Percentiles rank a stretch among this genome's conserved stretches.
phyloP scores from a whole-genome alignment of 2,329 filamentous ascomycete genomes.

The Parafenestella ontariensis region DNA sequence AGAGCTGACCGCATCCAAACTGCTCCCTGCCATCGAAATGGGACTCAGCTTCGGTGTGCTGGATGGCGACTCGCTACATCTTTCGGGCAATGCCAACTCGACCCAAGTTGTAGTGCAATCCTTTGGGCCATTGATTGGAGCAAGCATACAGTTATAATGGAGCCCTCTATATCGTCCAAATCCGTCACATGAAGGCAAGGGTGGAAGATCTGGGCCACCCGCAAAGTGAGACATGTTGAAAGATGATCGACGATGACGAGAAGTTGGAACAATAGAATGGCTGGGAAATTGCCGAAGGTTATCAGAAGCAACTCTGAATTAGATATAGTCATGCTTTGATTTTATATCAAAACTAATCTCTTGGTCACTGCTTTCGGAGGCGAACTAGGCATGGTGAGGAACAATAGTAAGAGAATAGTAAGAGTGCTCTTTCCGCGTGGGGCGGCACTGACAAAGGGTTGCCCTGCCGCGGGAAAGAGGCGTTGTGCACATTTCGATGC shows the following conservation, averaged over 20 bases:
- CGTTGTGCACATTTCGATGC: not conserved
- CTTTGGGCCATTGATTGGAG: not conserved
- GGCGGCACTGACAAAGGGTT: not conserved
- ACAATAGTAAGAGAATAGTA: conserved; percentile 1
- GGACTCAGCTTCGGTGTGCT: not conserved
- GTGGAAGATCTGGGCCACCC: not conserved
- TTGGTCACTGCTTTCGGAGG: no score
- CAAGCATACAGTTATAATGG: not conserved
- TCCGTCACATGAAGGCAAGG: not conserved
- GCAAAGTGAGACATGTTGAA: not conserved
- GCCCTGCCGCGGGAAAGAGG: not conserved
- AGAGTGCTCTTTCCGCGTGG: not conserved
- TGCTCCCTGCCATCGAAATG: not conserved
- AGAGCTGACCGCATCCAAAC: not conserved
- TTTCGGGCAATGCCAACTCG: not conserved
- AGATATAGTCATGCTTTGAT: not conserved
- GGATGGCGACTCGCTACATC: not conserved
- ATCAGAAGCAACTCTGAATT: not conserved
- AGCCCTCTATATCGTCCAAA: not conserved
- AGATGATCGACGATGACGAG: no score
- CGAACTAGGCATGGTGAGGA: not conserved
- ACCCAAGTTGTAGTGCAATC: not conserved
- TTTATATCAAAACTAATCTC: not conserved
- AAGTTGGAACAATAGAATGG: not conserved
- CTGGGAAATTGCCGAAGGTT: not conserved